phyloP scores from a whole-genome alignment of 108 stramenopile genomes.

The Fragilariopsis cylindrus region DNA sequence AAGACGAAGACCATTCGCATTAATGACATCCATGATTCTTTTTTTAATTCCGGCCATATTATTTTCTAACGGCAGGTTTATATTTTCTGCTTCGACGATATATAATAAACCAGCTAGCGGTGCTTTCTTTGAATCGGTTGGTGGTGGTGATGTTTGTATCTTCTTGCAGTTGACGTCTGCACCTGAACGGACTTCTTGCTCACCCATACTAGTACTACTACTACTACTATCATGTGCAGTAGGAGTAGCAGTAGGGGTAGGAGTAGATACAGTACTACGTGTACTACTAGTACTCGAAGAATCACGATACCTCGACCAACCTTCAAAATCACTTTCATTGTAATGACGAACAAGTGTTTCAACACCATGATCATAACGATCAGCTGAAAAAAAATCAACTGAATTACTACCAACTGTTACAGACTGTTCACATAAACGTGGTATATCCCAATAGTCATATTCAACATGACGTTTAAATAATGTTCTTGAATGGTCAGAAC shows the following conservation, averaged over 20 bases:
- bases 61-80: constrained; percentile 9
- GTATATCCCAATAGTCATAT: constrained; percentile 24
- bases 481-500: neutral
- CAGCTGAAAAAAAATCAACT: constrained; percentile 47
- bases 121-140: neutral
- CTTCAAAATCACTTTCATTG: neutral
- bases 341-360: constrained; percentile 11
- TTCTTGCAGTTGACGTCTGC: constrained; percentile 22
- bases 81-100: constrained; percentile 61
- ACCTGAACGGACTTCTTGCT: too few relatives aligned
- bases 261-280: constrained; percentile 23
- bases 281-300: constrained; percentile 27
- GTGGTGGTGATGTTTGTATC: neutral
- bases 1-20: constrained; percentile 27
- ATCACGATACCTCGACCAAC: constrained; percentile 7
- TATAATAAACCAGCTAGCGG: constrained; percentile 46
- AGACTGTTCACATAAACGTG: constrained; percentile 60
- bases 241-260: constrained; percentile 32
- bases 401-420: constrained; percentile 62
- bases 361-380: constrained; percentile 20
- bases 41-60: neutral
- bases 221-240: constrained; percentile 7
- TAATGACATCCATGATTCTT: constrained; percentile 23
- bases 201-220: too few relatives aligned
- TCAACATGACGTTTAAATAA: neutral